phyloP scores from a whole-genome alignment of 2,329 filamentous ascomycete species.

The Tolypocladium inflatum region DNA sequence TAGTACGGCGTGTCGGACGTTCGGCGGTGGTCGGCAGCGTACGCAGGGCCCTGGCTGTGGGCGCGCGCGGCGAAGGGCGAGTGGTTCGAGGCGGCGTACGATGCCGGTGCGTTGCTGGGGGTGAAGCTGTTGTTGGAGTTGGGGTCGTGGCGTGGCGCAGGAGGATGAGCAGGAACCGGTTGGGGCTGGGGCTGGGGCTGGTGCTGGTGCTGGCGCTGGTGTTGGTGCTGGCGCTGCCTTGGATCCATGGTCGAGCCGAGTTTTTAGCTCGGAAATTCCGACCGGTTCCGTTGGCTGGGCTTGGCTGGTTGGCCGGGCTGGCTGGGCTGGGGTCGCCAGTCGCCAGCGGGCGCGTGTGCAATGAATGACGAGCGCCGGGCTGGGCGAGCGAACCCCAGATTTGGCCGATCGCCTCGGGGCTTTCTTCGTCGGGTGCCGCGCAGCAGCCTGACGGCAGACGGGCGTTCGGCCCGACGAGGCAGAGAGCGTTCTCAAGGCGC shows the following conservation, averaged over 20 bases:
- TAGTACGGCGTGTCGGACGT: slow-evolving; percentile 35
- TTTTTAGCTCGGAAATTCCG: slow-evolving; percentile 24
- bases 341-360: not conserved
- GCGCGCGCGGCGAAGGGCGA: slow-evolving; percentile 1
- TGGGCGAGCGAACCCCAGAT: not conserved
- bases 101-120: not conserved
- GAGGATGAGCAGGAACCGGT: not conserved
- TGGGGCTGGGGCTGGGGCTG: not conserved
- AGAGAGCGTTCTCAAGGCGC: not conserved
- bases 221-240: slow-evolving; percentile 14
- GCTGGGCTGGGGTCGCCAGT: not conserved
- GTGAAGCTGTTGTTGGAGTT: not conserved
- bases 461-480: not conserved
- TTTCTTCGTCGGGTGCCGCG: not conserved
- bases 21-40: slow-evolving; percentile 23
- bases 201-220: slow-evolving; percentile 11
- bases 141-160: not conserved
- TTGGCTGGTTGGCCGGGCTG: not conserved
- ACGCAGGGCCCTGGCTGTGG: slow-evolving; percentile 11
- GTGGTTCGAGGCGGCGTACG: not conserved
- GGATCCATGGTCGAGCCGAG: slow-evolving; percentile 23
- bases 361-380: not conserved
- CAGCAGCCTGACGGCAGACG: not conserved
- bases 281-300: slow-evolving; percentile 1
- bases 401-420: not conserved